Evolutionary conservation across 352 stramenopile genomes (phyloP).

Genomic region (Hyaloperonospora brassicae): DNA sequence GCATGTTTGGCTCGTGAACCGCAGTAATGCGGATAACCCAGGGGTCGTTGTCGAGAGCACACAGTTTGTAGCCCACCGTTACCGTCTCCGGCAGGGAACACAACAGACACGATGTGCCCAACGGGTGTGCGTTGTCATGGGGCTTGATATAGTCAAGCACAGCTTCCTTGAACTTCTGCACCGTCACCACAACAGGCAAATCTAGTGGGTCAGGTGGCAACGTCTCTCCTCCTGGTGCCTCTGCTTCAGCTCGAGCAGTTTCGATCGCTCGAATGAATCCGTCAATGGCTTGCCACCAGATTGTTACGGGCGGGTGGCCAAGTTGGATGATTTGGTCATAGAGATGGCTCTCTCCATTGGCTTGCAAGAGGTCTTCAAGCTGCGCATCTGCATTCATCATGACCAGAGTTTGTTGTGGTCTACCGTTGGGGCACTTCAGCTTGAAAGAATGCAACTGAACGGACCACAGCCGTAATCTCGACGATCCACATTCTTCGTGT

Average conservation of each 20-base stretch:
- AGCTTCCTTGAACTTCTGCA: conserved; percentile 18
- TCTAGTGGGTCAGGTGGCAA: conserved; percentile 9
- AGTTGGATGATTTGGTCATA: conserved; percentile 10
- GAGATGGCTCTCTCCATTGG: conserved; percentile 10
- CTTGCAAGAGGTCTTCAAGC: conserved; percentile 18
- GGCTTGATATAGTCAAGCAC: conserved; percentile 12
- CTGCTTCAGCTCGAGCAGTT: conserved; percentile 9
- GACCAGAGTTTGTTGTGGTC: not conserved
- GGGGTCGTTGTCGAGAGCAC: conserved; percentile 3
- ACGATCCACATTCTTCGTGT: too few species aligned
- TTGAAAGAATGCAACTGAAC: too few species aligned
- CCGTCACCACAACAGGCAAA: conserved; percentile 14
- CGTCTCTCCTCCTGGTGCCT: not conserved
- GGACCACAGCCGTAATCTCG: too few species aligned
- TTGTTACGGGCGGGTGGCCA: conserved; percentile 8
- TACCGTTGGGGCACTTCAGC: too few species aligned
- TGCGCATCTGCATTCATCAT: conserved; percentile 19
- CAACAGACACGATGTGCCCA: conserved; percentile 12
- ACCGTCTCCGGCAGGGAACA: conserved; percentile 13
- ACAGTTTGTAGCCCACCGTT: conserved; percentile 8
- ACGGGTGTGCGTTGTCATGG: not conserved
- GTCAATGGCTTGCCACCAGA: conserved; percentile 13
- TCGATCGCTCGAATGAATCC: conserved; percentile 16
- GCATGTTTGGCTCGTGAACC: conserved; percentile 5
- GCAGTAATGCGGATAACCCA: conserved; percentile 9